These are phyloP conservation scores for Lentinus tigrinus DNA, from an alignment of 768 basidiomycete species.

Conservation along the genomic window DNA sequence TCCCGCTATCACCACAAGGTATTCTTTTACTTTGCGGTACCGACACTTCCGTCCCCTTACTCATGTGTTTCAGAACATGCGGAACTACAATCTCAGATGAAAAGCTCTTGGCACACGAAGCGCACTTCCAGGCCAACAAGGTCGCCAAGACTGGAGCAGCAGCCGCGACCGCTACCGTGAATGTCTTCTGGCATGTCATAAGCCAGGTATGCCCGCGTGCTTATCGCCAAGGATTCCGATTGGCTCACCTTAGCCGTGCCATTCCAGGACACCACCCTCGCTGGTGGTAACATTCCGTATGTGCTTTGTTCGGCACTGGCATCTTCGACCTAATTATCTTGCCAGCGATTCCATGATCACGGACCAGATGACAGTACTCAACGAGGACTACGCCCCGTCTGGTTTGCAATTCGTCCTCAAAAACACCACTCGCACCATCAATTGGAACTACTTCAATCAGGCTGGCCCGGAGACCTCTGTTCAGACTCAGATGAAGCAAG, in stretches of 20 bases:
- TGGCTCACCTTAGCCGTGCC: too few species aligned
- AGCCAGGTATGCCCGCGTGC: constrained; percentile 21
- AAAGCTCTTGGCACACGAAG: constrained; percentile 28
- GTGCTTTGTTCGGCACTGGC: constrained; percentile 9
- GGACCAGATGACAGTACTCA: constrained; percentile 42
- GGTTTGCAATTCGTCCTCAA: constrained; percentile 42
- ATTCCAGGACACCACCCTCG: constrained; percentile 34
- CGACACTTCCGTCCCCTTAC: too few species aligned
- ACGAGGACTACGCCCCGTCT: constrained; percentile 36
- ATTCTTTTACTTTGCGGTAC: too few species aligned
- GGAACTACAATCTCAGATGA: not conserved
- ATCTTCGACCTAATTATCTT: not conserved
- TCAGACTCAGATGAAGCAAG: constrained; percentile 49
- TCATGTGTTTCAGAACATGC: not conserved
- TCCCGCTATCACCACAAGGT: constrained; percentile 25
- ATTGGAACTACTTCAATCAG: constrained; percentile 47
- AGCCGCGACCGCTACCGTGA: constrained; percentile 24
- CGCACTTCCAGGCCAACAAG: constrained; percentile 41
- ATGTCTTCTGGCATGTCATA: constrained; percentile 47
- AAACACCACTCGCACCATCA: constrained; percentile 41
- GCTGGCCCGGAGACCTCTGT: constrained; percentile 33
- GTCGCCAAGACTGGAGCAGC: constrained; percentile 19
- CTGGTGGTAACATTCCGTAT: constrained; percentile 44
- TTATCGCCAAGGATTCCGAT: too few species aligned
- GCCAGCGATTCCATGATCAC: constrained; percentile 34